Evolutionary conservation across 371 early-diverging fungal species (phyloP).

Genomic region (Saksenaea oblongispora): DNA sequence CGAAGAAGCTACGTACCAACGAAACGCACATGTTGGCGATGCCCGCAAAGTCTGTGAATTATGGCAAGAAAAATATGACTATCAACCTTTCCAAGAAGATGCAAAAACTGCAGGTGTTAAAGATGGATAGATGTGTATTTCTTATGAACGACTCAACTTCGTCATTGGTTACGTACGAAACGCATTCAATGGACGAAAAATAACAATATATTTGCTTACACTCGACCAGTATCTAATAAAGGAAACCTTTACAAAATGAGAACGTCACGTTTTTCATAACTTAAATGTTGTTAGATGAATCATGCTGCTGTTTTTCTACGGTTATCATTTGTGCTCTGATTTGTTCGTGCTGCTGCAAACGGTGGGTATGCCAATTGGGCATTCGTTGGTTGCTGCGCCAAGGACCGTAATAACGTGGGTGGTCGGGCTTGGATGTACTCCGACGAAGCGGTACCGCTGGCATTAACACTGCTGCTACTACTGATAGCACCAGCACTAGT

Average conservation of each 20-base stretch:
- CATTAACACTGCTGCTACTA: conserved; percentile 2
- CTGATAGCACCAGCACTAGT: background rate
- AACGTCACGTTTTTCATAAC: no score
- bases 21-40: conserved; percentile 31
- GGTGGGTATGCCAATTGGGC: background rate
- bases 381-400: conserved; percentile 25
- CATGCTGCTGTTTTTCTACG: background rate
- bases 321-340: background rate
- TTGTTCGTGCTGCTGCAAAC: background rate
- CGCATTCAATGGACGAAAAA: background rate
- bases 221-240: background rate
- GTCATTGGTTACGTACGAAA: background rate
- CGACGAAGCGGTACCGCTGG: conserved; percentile 7
- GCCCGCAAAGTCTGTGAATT: conserved; percentile 28
- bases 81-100: conserved; percentile 10
- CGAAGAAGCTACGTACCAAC: conserved; percentile 20
- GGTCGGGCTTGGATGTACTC: conserved; percentile 7
- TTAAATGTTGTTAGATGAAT: no score
- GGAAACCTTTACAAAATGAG: background rate
- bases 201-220: background rate
- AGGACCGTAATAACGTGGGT: conserved; percentile 18
- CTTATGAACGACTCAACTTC: background rate
- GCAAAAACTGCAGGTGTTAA: no score
- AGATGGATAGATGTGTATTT: background rate
- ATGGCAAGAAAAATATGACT: conserved; percentile 41